Evolutionary conservation across 306 rosid genomes (phyloP), one percentile per base, ranked within the genome.

Genomic region (Hylodesmum podocarpum): DNA sequence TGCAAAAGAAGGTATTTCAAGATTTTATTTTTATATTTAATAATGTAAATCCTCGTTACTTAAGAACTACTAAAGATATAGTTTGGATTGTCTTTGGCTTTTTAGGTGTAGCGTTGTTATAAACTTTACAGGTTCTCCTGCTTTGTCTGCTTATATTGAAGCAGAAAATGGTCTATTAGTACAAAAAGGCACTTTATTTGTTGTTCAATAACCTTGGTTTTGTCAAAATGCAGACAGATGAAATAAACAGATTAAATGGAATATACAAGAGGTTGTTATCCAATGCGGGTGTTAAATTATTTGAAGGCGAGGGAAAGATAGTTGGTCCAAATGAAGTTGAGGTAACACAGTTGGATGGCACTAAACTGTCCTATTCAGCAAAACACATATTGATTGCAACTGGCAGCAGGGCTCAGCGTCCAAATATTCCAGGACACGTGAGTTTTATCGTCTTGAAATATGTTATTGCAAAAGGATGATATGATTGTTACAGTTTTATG

Each of bases 271-370:
- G 96, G 61, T 69, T 95, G 80, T 76, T 95, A 88, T 77, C 92
- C 46, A 92, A 89, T 83, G 80, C 97, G 75, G 97, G 96, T 77
- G 97, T 89, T 47, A 92, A 95, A 88, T 80, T 83, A 76, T 92
- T 79, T 80, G 97, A 95, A 85, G 98, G 98, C 37, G 98, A 90
- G 87, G 98, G 97, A 47, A 95, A 61, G 89, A 49, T 95, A 70
- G 97, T 78, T 50, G 89, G 96, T 76, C 97, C 93, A 47, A 85
- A 95, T 83, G 98, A 95, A 78, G 97, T 95, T 83, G 96, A 92
- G 90, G 93, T 95, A 81, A 95, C 92, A 59, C 98, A 95, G 78
- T 85, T 92, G 73, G 98, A 95, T 90, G 97, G 97, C 73, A 95
- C 98, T 77, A 95, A 92, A 82, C 68, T 95, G 86, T 82, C 93